A percentile compares a stretch with the other conserved stretches of the same genome.
phyloP scores from a whole-genome alignment of 2,329 filamentous ascomycete species.

The Xylariales sp. region DNA sequence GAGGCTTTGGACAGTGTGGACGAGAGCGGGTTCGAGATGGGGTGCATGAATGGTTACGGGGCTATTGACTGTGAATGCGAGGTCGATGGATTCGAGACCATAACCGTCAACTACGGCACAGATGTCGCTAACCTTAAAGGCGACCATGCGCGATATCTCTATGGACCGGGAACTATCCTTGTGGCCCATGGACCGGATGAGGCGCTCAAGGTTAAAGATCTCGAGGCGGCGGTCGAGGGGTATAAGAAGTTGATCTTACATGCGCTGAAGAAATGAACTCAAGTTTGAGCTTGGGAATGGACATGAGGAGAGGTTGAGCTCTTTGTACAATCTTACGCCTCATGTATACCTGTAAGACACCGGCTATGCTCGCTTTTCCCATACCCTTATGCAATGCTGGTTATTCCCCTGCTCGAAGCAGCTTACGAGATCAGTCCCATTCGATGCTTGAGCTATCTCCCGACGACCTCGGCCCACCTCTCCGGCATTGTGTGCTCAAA shows the following conservation, averaged over 20 bases:
- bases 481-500: slow-evolving; percentile 54
- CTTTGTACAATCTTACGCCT: slow-evolving; percentile 6
- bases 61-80: slow-evolving; percentile 76
- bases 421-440: too few species aligned
- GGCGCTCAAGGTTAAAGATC: slow-evolving; percentile 66
- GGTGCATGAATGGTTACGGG: slow-evolving; percentile 65
- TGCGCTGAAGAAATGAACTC: slow-evolving; percentile 38
- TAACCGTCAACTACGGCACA: slow-evolving; percentile 88
- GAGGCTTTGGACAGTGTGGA: slow-evolving; percentile 49
- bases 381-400: too few species aligned
- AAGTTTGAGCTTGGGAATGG: too few species aligned
- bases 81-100: slow-evolving; percentile 80
- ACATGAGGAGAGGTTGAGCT: neutral
- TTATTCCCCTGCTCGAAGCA: too few species aligned
- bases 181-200: slow-evolving; percentile 87
- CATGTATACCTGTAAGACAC: too few species aligned
- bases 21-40: slow-evolving; percentile 55
- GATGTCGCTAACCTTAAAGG: slow-evolving; percentile 77
- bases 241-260: slow-evolving; percentile 68
- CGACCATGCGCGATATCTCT: slow-evolving; percentile 61
- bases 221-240: slow-evolving; percentile 73
- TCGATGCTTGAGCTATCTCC: too few species aligned
- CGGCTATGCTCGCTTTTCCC: too few species aligned
- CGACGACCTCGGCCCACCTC: slow-evolving; percentile 41
- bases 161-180: slow-evolving; percentile 69